These are phyloP conservation scores for Endotrypanum monterogeii DNA, from an alignment of 208 protist genomes.

Conservation along the genomic window DNA sequence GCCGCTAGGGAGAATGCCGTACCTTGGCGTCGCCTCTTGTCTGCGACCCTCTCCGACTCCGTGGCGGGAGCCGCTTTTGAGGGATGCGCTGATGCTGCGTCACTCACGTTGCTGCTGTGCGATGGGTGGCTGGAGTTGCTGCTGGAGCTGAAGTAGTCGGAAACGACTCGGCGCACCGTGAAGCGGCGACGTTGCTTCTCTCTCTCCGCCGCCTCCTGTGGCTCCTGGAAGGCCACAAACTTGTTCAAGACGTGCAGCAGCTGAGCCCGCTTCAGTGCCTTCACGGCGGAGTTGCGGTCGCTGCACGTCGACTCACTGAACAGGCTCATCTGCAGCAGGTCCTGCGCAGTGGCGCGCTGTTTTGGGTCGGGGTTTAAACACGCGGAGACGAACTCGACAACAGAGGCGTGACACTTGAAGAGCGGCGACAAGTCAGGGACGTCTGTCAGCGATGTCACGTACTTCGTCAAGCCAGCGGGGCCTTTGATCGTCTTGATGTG, in stretches of 20 bases:
- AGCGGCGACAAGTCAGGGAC: slow-evolving; percentile 82
- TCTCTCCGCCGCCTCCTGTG: slow-evolving; percentile 31
- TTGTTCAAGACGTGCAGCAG: slow-evolving; percentile 86
- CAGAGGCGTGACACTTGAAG: slow-evolving; percentile 61
- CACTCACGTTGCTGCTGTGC: background rate
- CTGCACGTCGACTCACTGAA: slow-evolving; percentile 74
- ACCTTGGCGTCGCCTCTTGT: background rate
- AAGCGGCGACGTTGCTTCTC: slow-evolving; percentile 18
- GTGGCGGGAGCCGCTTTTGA: background rate
- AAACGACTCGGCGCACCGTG: slow-evolving; percentile 12
- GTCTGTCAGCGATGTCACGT: slow-evolving; percentile 81
- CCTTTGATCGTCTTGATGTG: slow-evolving; percentile 77
- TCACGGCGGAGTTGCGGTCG: slow-evolving; percentile 68
- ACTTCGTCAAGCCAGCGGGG: slow-evolving; percentile 72
- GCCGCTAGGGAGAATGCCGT: background rate
- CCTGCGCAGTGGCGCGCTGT: slow-evolving; percentile 64
- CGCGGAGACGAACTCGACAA: slow-evolving; percentile 84
- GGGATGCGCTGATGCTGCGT: background rate
- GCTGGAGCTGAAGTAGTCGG: slow-evolving; percentile 26
- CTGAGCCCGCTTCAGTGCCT: slow-evolving; percentile 77
- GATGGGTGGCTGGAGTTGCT: slow-evolving; percentile 4
- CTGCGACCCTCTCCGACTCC: background rate
- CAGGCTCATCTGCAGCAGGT: slow-evolving; percentile 78
- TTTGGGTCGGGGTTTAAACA: slow-evolving; percentile 77
- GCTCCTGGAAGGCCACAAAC: slow-evolving; percentile 86